Evolutionary conservation across 1,284 basidiomycete species (phyloP), one percentile per base, ranked within the genome.

Genomic region (Fomitiporia mediterranea): DNA sequence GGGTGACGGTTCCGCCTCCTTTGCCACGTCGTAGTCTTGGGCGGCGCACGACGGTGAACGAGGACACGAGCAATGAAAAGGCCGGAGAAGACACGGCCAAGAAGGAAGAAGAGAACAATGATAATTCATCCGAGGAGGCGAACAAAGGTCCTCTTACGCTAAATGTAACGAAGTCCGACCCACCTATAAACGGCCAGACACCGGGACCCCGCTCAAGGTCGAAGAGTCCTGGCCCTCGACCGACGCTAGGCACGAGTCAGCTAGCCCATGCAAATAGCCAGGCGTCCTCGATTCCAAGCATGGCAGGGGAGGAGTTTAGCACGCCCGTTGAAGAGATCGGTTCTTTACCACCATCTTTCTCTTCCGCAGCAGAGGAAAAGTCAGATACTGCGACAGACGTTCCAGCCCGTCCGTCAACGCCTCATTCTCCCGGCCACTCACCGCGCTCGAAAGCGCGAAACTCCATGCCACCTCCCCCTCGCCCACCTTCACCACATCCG

Each of bases 21-120:
- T 51, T 70, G 51, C 69, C 69, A 28, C 67, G 65, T 43, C 65
- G 77, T 32, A 74, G 65, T 51, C 70, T 70, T 59, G 68, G 69
- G 2, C 68, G 74, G 19, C n/a, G 53, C 21, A 37, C 17, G 23
- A 27, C 51, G 19, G 28, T n/a, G 15, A 17, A 4, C 19, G 39
- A 43, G 23, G 30, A 15, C 13, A 17, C 8, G 23, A 4, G 5
- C 30, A 34, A 38, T 4, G 21, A 49, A 23, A 34, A 49, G 9
- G 9, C 9, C 15, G 30, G 21, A 11, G 17, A 28, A 30, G 44
- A 30, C 1, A 44, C n/a, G n/a, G n/a, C 35, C 4, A 27, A 35
- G 43, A 39, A 37, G 21, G 13, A 8, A 30, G 42, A n/a, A 3
- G 28, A 17, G 5, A 9, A 13, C 9, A 39, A 2, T 21, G 28